These are phyloP conservation scores for Nannizzia gypsea DNA, from an alignment of 2,329 filamentous ascomycete genomes.

Conservation along the genomic window DNA sequence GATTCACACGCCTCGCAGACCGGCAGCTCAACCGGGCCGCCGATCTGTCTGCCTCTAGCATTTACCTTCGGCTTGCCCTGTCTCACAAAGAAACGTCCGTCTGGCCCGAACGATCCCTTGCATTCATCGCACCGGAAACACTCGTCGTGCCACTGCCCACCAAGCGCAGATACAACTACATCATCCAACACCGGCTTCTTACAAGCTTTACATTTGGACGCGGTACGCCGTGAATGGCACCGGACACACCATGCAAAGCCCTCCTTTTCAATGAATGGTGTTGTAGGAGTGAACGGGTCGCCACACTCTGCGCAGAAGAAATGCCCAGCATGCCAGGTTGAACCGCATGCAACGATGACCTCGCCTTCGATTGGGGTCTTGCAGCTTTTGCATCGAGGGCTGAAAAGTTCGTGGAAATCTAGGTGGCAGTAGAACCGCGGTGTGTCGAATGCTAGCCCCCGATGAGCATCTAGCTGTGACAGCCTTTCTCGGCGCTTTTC, in stretches of 20 bases:
- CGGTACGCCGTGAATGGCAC: slow-evolving; percentile 85
- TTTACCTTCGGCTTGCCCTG: slow-evolving; percentile 39
- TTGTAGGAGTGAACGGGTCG: slow-evolving; percentile 54
- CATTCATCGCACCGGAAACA: slow-evolving; percentile 78
- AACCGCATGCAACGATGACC: slow-evolving; percentile 81
- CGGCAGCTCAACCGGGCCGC: slow-evolving; percentile 42
- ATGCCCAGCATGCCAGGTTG: slow-evolving; percentile 94
- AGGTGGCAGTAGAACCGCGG: slow-evolving; percentile 86
- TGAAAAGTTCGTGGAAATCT: slow-evolving; percentile 95
- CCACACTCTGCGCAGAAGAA: slow-evolving; percentile 99
- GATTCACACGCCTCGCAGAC: slow-evolving; percentile 54
- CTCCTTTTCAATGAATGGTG: slow-evolving; percentile 92
- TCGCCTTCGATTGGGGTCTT: slow-evolving; percentile 93
- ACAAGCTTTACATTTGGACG: slow-evolving; percentile 79
- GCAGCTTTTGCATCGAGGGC: slow-evolving; percentile 88
- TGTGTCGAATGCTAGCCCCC: slow-evolving; percentile 44
- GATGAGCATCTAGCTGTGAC: slow-evolving; percentile 48
- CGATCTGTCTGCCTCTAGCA: slow-evolving; percentile 36
- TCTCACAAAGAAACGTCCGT: slow-evolving; percentile 52
- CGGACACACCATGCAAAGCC: slow-evolving; percentile 93
- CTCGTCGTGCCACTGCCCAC: slow-evolving; percentile 81
- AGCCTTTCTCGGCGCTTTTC: slow-evolving; percentile 58
- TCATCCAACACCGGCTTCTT: slow-evolving; percentile 75
- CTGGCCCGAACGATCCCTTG: slow-evolving; percentile 45
- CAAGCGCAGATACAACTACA: slow-evolving; percentile 77